Base-by-base conservation (phyloP, 768 basidiomycete species). In the Tylopilus subfusipes region DNA sequence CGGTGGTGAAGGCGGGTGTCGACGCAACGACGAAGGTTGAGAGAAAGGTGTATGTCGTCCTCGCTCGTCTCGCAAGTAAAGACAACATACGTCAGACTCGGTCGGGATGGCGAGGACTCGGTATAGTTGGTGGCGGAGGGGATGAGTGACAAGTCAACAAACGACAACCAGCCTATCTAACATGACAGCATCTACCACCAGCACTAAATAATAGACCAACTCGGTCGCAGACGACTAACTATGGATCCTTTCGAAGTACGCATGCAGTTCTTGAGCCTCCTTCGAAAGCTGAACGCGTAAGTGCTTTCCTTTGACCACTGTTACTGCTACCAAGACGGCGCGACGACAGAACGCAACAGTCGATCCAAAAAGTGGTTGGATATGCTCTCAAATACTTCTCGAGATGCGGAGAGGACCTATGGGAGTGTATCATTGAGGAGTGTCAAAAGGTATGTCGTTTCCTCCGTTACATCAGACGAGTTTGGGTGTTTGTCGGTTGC, bases 381-480 rank as follows among this genome's bases (percentile, higher is more conserved):
- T 95, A 85, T 63, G 90, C 92, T 0, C 77, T 94, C 52, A 93
- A 93, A 68, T 86, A 89, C 64, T 93, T 88, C 50, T 76, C 86
- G 6, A 81, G 81, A 53, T 94, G 92, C 52, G 93, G 90, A 7
- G 93, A 96, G 63, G 93, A 97, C 69, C 70, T 96, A 12, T 96
- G 93, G 94, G 93, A 95, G 61, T 95, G 93, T 62, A 81, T 96
- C 36, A 72, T 93, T 24, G 93, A 96, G 66, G 91, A 95, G 73
- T 92, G 87, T 59, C 85, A 89, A 68, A 95, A 93, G 80, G 93
- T 88, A 53, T 12, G 43, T 22, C 18, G 2, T 19, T 22, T 21
- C 39, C 1, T 19, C 19, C 2, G 2, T 40, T n/a, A n/a, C n/a
- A n/a, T n/a, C n/a, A n/a, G 39, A 34, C 16, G 14, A 10, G 33